Conservation (phyloP, 1,284 basidiomycete species). For the Puccinia novopanici region DNA sequence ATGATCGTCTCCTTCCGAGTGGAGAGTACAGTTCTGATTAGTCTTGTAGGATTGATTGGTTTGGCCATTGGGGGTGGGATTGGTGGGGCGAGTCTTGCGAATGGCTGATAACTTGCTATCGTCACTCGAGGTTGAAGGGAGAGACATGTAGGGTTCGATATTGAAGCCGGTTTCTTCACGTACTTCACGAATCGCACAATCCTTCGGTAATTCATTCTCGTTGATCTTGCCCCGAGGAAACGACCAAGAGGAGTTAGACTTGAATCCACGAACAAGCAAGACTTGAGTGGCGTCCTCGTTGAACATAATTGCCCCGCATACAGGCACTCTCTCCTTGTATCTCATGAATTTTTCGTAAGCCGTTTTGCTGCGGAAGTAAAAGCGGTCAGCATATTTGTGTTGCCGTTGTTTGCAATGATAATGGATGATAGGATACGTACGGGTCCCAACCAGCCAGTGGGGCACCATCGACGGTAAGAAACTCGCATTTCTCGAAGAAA, state of each 20-base stretch:
- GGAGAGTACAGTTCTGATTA: slow-evolving; percentile 51
- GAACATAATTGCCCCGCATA: slow-evolving; percentile 97
- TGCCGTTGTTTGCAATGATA: background rate
- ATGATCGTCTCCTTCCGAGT: slow-evolving; percentile 60
- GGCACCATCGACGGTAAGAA: slow-evolving; percentile 63
- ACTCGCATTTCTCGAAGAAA: slow-evolving; percentile 79
- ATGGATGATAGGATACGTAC: slow-evolving; percentile 32
- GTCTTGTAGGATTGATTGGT: slow-evolving; percentile 33
- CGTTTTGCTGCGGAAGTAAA: slow-evolving; percentile 64
- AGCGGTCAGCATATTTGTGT: slow-evolving; percentile 57
- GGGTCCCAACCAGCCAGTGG: slow-evolving; percentile 47
- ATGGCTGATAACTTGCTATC: slow-evolving; percentile 47
- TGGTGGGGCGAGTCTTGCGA: slow-evolving; percentile 40
- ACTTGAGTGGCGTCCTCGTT: slow-evolving; percentile 68
- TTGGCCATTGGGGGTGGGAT: slow-evolving; percentile 42
- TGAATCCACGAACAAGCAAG: slow-evolving; percentile 95
- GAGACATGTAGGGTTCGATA: slow-evolving; percentile 69
- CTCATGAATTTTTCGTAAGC: slow-evolving; percentile 71
- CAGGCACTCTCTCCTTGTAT: slow-evolving; percentile 96
- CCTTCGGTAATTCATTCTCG: slow-evolving; percentile 77
- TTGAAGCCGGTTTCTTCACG: slow-evolving; percentile 93
- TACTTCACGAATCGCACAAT: slow-evolving; percentile 88
- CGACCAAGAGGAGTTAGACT: slow-evolving; percentile 91
- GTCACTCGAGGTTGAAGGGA: slow-evolving; percentile 29
- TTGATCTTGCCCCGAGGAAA: slow-evolving; percentile 99